Conservation (phyloP, 2,329 filamentous ascomycete species). For the Aspergillus transmontanensis region DNA sequence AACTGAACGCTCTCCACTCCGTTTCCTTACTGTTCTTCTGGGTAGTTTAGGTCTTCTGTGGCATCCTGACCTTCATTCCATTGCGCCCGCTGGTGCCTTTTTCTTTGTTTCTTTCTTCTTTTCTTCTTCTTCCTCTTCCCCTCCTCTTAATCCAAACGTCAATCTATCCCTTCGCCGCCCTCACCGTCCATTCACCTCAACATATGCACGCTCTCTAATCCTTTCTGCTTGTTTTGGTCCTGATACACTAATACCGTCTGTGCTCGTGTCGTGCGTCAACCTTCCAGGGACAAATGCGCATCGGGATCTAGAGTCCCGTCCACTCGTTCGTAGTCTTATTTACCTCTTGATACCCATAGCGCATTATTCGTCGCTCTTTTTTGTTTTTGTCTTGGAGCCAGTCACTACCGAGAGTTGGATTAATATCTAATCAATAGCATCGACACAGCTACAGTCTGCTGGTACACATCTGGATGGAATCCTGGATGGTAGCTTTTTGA, state of each 20-base stretch:
- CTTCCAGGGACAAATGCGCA: not conserved
- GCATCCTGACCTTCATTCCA: conserved; percentile 6
- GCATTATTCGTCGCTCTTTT: conserved; percentile 3
- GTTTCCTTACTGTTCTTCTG: not conserved
- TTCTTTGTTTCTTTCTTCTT: conserved; percentile 11
- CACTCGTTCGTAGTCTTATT: conserved; percentile 9
- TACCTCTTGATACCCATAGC: not conserved
- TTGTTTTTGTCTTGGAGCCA: not conserved
- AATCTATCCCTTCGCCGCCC: not conserved
- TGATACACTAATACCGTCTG: not conserved
- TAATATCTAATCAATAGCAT: not conserved
- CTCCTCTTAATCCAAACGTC: not conserved
- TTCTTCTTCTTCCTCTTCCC: conserved; percentile 3
- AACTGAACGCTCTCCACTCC: conserved; percentile 1
- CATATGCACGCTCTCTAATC: not conserved
- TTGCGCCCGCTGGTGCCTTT: not conserved
- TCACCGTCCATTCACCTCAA: not conserved
- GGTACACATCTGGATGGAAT: not conserved
- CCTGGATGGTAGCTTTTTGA: not conserved
- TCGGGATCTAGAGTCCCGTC: conserved; percentile 6
- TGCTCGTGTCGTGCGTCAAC: not conserved
- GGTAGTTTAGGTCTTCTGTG: conserved; percentile 1
- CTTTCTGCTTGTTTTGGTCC: not conserved
- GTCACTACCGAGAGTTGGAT: not conserved
- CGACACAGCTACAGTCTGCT: not conserved